Evolutionary conservation across 2,329 filamentous ascomycete species (phyloP).

Genomic region (Emmonsiellopsis sp.): DNA sequence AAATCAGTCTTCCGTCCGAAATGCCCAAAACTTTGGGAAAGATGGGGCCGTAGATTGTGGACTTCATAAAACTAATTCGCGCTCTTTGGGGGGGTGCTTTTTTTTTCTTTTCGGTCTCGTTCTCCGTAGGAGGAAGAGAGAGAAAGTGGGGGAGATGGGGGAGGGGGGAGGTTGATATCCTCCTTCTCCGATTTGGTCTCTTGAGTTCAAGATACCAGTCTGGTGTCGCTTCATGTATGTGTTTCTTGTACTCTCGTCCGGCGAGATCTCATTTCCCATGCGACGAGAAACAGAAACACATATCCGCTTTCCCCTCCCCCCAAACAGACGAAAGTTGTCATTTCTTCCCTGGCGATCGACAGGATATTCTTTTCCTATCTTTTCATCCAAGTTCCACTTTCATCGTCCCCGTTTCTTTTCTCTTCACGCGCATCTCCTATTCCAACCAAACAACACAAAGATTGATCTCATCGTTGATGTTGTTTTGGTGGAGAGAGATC

Average conservation of each 20-base stretch:
- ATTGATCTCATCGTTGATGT: not conserved
- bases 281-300: not conserved
- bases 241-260: not conserved
- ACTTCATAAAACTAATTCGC: conserved; percentile 61
- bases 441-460: not conserved
- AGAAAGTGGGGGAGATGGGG: too few relatives aligned
- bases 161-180: too few relatives aligned
- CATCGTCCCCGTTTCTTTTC: not conserved
- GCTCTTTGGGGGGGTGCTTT: conserved; percentile 16
- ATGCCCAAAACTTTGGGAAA: conserved; percentile 17
- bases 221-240: conserved; percentile 1
- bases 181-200: conserved; percentile 12
- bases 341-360: too few relatives aligned
- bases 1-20: conserved; percentile 62
- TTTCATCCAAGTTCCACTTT: not conserved
- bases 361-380: not conserved
- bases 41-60: conserved; percentile 47
- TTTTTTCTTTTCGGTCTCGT: conserved; percentile 14
- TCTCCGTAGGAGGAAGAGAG: not conserved
- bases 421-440: not conserved
- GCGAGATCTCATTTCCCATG: too few relatives aligned
- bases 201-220: not conserved
- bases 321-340: too few relatives aligned
- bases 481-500: not conserved
- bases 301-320: not conserved